A percentile compares a stretch with the other conserved stretches of the same genome.
phyloP scores from a whole-genome alignment of 805 yeast species.

The Pichia scutulata region DNA sequence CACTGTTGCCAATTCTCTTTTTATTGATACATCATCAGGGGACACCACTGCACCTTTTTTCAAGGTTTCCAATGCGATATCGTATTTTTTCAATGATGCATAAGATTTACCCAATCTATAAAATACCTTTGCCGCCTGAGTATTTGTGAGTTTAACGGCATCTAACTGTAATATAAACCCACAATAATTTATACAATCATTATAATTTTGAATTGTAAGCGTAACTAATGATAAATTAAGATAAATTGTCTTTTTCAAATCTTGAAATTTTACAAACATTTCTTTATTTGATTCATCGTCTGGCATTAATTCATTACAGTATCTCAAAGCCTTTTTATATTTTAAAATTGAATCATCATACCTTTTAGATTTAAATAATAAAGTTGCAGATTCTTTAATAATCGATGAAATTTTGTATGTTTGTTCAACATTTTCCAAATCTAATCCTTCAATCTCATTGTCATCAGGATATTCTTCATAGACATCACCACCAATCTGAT shows the following conservation, averaged over 20 bases:
- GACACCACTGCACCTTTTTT: constrained; percentile 33
- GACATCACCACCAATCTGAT: constrained; percentile 55
- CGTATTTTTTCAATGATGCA: constrained; percentile 36
- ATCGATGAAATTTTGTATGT: constrained; percentile 43
- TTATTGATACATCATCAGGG: constrained; percentile 44
- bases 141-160: constrained; percentile 16
- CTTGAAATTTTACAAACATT: constrained; percentile 40
- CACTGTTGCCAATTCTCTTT: constrained; percentile 35
- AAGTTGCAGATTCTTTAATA: constrained; percentile 63
- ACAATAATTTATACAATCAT: constrained; percentile 46
- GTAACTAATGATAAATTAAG: constrained; percentile 53
- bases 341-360: constrained; percentile 49
- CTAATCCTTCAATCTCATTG: constrained; percentile 49
- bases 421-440: constrained; percentile 35
- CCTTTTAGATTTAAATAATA: constrained; percentile 47
- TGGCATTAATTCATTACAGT: constrained; percentile 65
- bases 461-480: constrained; percentile 78
- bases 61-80: constrained; percentile 42
- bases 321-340: constrained; percentile 58
- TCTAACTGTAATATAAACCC: constrained; percentile 48
- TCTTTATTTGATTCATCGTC: constrained; percentile 57
- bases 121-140: constrained; percentile 22
- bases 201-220: constrained; percentile 41
- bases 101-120: constrained; percentile 27
- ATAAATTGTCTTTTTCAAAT: constrained; percentile 42